Percentiles rank a stretch among this genome's conserved stretches.
These are phyloP conservation scores for Aspergillus ustus DNA, from an alignment of 2,329 filamentous ascomycete species.

Conservation along the genomic window DNA sequence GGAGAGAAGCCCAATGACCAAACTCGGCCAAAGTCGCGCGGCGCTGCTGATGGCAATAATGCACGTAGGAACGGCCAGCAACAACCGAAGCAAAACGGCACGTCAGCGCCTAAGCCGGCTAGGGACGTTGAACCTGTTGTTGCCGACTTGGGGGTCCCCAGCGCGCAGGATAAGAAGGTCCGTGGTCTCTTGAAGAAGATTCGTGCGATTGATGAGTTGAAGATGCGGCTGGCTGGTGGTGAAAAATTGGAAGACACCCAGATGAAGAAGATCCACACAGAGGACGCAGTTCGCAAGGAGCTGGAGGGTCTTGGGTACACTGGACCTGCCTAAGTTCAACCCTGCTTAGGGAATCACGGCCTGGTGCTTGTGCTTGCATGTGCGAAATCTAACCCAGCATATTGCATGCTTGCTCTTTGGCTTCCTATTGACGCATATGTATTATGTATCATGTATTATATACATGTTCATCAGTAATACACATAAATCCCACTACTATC, in stretches of 20 bases:
- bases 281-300: conserved; percentile 82
- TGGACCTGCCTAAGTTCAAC: conserved; percentile 29
- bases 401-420: conserved; percentile 6
- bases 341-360: background rate
- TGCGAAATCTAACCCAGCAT: conserved; percentile 15
- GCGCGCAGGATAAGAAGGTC: conserved; percentile 90
- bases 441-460: background rate
- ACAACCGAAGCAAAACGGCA: conserved; percentile 21
- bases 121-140: conserved; percentile 31
- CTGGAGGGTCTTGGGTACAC: conserved; percentile 65
- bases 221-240: conserved; percentile 91
- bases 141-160: conserved; percentile 47
- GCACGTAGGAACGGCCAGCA: conserved; percentile 32
- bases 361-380: background rate
- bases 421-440: background rate
- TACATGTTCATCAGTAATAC: background rate
- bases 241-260: conserved; percentile 99
- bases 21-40: conserved; percentile 54
- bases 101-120: conserved; percentile 39
- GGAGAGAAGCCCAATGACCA: conserved; percentile 59
- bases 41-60: conserved; percentile 38
- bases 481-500: background rate
- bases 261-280: conserved; percentile 96
- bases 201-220: conserved; percentile 93
- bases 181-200: conserved; percentile 95